Base-by-base conservation (phyloP, 2,329 filamentous ascomycete species). In the Talaromyces sp. region DNA sequence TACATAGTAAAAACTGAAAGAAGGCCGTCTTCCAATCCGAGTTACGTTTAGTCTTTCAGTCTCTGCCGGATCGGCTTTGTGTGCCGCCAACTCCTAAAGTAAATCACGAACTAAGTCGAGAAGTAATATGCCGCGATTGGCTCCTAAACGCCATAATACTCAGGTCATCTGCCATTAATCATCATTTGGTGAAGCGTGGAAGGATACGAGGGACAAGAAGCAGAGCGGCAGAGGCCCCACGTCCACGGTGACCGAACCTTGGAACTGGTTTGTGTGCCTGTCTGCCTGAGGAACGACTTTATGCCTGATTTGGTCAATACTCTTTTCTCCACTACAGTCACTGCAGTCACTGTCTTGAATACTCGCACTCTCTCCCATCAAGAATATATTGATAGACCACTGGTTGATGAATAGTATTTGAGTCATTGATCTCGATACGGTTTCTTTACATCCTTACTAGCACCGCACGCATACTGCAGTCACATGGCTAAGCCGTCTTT, bases 301-400 rank as follows among this genome's bases (percentile, higher is more conserved):
- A 56, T 63, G 53, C 51, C 61, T 58, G 53, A 47, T 58, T 27
- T 4, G 38, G 61, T 22, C 54, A 54, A 22, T 61, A 61, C 59
- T 61, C 59, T 38, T 38, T 63, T 47, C 25, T 45, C 38, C 54
- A 34, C 54, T 38, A 8, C 3, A 3, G 2, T 8, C 17, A 8
- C 10, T n/a, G n/a, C n/a, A n/a, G 34, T 36, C 40, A 7, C 8
- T 36, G 34, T 43, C 45, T 49, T 29, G 11, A 27, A 51, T 27
- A 51, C 22, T 17, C 47, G 47, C 17, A 7, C 47, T 17, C 13
- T 51, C 3, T 19, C 17, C 19, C 22, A 47, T 25, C 22, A 8
- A 25, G 22, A 51, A 45, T 2, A 19, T 25, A 27, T 49, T 25
- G 45, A 15, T 22, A 2, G 47, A 49, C 6, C 6, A 15, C 13